phyloP scores from a whole-genome alignment of 441 rosid species.

The Brassica hybrid region DNA sequence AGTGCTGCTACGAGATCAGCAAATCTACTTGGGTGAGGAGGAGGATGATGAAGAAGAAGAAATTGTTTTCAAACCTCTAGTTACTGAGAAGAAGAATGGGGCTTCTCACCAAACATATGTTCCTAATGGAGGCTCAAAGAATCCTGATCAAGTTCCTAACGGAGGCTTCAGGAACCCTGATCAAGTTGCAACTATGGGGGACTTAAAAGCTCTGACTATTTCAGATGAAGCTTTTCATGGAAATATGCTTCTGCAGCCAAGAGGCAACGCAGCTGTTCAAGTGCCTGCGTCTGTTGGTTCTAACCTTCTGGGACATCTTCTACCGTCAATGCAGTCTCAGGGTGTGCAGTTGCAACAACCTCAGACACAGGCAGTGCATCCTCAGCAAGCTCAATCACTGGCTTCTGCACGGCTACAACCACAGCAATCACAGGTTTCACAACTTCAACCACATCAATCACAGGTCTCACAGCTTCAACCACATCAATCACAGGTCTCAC shows the following conservation, averaged over 20 bases:
- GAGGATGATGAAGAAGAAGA: slow-evolving; percentile 90
- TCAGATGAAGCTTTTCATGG: slow-evolving; percentile 52
- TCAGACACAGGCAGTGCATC: slow-evolving; percentile 34
- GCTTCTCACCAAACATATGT: slow-evolving; percentile 45
- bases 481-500: slow-evolving; percentile 4
- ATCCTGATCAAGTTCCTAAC: slow-evolving; percentile 23
- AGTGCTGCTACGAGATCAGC: slow-evolving; percentile 45
- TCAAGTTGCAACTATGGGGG: slow-evolving; percentile 42
- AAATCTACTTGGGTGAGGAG: slow-evolving; percentile 54
- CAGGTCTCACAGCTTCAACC: slow-evolving; percentile 16
- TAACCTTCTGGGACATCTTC: slow-evolving; percentile 51
- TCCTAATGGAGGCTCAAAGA: slow-evolving; percentile 54
- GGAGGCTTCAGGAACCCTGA: background rate
- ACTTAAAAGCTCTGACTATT: slow-evolving; percentile 49
- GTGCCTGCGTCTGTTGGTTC: slow-evolving; percentile 51
- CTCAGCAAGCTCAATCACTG: slow-evolving; percentile 34
- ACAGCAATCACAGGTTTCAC: no score
- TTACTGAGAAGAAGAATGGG: slow-evolving; percentile 64
- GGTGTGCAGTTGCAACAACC: slow-evolving; percentile 44
- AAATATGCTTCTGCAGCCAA: slow-evolving; percentile 46
- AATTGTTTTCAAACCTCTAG: slow-evolving; percentile 89
- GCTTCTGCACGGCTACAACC: slow-evolving; percentile 5
- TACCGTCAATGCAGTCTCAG: slow-evolving; percentile 54
- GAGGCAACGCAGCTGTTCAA: slow-evolving; percentile 50
- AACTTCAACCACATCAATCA: no score